Conservation (phyloP, 495 filamentous ascomycete genomes). For the Neurospora terricola region DNA sequence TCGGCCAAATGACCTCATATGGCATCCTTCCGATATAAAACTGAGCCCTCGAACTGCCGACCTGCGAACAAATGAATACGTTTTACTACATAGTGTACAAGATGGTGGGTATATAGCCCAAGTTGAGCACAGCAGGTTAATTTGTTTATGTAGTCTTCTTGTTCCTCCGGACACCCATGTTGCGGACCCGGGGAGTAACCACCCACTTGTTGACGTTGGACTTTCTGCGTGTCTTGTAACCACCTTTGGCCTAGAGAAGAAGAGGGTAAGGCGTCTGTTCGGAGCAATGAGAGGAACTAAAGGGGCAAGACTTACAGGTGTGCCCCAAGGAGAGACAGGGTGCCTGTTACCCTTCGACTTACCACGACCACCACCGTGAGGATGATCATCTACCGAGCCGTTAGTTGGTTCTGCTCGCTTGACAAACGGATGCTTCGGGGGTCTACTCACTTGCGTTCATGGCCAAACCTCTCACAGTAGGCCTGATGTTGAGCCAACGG, state of each 20-base stretch:
- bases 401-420: constrained; percentile 18
- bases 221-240: constrained; percentile 82
- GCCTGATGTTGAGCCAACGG: constrained; percentile 85
- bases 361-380: constrained; percentile 95
- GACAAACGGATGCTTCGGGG: background rate
- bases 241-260: constrained; percentile 68
- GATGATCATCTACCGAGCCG: constrained; percentile 59
- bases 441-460: constrained; percentile 77
- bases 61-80: background rate
- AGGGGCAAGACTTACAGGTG: constrained; percentile 56
- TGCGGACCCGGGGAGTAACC: constrained; percentile 61
- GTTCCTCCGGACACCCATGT: constrained; percentile 60
- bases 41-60: background rate
- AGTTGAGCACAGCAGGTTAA: constrained; percentile 1
- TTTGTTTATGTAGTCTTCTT: constrained; percentile 31
- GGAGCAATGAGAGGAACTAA: background rate
- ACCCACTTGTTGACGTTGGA: constrained; percentile 74
- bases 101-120: constrained; percentile 10
- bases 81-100: constrained; percentile 26
- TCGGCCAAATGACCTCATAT: background rate
- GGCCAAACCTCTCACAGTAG: constrained; percentile 89
- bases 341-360: constrained; percentile 97
- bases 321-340: constrained; percentile 92
- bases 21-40: background rate
- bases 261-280: constrained; percentile 21